A percentile compares a stretch with the other conserved stretches of the same genome.
These are phyloP conservation scores for Gremmenia infestans DNA, from an alignment of 2,329 filamentous ascomycete genomes.

Conservation along the genomic window DNA sequence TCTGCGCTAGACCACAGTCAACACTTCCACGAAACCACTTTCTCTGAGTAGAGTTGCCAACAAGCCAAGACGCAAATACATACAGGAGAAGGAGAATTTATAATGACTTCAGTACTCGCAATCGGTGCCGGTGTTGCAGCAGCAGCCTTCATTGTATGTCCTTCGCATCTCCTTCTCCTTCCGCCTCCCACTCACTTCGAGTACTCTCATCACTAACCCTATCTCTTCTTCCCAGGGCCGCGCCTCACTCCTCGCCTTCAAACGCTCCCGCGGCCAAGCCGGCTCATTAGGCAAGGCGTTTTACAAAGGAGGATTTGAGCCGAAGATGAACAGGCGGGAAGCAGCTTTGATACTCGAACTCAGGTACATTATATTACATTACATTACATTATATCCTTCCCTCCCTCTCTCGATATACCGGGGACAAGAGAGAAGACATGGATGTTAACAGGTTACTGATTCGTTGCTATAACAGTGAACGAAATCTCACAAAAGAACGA, in stretches of 20 bases:
- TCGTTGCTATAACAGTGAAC: constrained; percentile 56
- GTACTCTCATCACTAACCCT: background rate
- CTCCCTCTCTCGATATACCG: background rate
- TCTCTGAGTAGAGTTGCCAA: background rate
- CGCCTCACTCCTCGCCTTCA: constrained; percentile 83
- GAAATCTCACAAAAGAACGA: constrained; percentile 83
- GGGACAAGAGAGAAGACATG: background rate
- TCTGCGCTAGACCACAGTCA: too few species aligned
- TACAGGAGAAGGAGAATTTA: constrained; percentile 1
- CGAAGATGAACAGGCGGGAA: constrained; percentile 88
- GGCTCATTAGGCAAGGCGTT: constrained; percentile 84
- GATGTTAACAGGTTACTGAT: too few species aligned
- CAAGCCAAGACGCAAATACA: background rate
- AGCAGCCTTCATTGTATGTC: constrained; percentile 58
- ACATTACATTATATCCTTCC: background rate
- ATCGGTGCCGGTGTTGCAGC: constrained; percentile 58
- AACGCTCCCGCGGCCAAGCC: constrained; percentile 69
- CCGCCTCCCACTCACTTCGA: background rate
- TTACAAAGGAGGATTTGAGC: constrained; percentile 98
- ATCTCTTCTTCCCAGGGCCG: constrained; percentile 59
- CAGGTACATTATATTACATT: constrained; percentile 61
- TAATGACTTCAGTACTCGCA: constrained; percentile 55
- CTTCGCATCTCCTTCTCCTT: background rate
- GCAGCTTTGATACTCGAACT: constrained; percentile 87
- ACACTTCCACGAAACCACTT: too few species aligned